phyloP scores from a whole-genome alignment of 306 rosid genomes.

The Corylus heterophylla region DNA sequence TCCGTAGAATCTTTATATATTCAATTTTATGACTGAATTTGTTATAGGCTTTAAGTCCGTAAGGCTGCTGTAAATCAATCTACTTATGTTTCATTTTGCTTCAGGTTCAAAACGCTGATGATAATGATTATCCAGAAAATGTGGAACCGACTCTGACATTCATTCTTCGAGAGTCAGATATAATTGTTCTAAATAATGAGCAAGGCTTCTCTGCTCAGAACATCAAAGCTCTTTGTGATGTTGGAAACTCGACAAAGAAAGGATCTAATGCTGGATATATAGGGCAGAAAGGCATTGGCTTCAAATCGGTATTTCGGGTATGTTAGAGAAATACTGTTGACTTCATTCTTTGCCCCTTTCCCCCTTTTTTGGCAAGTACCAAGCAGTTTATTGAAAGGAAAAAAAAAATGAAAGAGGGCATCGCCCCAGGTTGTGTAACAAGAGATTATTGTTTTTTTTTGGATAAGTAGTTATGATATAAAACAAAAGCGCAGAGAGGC shows the following conservation, averaged over 20 bases:
- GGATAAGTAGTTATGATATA: no score
- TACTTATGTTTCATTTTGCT: slow-evolving; percentile 34
- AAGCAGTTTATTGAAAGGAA: neutral
- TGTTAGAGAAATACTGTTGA: slow-evolving; percentile 20
- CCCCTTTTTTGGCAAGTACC: slow-evolving; percentile 2
- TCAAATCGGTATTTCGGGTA: slow-evolving; percentile 97
- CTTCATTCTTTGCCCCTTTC: neutral
- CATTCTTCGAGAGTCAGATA: slow-evolving; percentile 75
- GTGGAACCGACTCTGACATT: slow-evolving; percentile 86
- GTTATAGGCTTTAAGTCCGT: neutral
- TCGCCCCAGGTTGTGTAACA: neutral
- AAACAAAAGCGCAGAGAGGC: no score
- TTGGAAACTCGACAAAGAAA: slow-evolving; percentile 95
- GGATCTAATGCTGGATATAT: slow-evolving; percentile 90
- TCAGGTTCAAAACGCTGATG: slow-evolving; percentile 99
- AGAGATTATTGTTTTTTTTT: neutral
- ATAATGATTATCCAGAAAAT: slow-evolving; percentile 70
- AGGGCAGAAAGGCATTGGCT: slow-evolving; percentile 97
- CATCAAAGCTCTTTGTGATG: slow-evolving; percentile 92
- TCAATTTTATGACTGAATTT: neutral
- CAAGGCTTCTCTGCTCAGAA: slow-evolving; percentile 79
- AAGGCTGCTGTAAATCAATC: slow-evolving; percentile 19
- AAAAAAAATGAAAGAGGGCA: neutral
- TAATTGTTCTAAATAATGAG: slow-evolving; percentile 86
- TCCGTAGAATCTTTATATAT: neutral